Percentiles rank a stretch among this genome's conserved stretches.
Evolutionary conservation across 2,329 filamentous ascomycete species (phyloP).

Genomic region (Fusarium sp.): DNA sequence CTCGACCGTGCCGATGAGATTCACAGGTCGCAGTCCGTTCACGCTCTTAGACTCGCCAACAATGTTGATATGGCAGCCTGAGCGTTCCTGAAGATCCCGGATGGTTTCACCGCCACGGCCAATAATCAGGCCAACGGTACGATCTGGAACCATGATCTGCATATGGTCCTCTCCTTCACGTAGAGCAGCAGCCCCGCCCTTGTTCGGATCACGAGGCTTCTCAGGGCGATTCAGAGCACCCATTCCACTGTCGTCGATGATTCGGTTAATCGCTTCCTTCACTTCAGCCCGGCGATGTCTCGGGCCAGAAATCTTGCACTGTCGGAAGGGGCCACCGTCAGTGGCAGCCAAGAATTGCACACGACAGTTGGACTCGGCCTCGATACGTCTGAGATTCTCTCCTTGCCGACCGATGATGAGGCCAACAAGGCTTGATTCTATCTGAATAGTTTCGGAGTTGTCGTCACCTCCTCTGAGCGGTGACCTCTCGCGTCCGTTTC

Average conservation of each 20-base stretch:
- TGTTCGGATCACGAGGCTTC: slow-evolving; percentile 57
- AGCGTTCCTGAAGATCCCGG: slow-evolving; percentile 90
- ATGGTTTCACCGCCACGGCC: slow-evolving; percentile 96
- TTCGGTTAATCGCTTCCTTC: slow-evolving; percentile 86
- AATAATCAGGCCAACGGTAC: slow-evolving; percentile 93
- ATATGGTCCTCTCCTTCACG: slow-evolving; percentile 88
- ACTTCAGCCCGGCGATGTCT: slow-evolving; percentile 81
- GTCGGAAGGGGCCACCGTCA: slow-evolving; percentile 81
- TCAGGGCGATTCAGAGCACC: slow-evolving; percentile 64
- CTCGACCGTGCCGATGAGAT: slow-evolving; percentile 85
- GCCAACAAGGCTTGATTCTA: slow-evolving; percentile 89
- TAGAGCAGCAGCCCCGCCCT: slow-evolving; percentile 64
- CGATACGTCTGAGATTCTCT: slow-evolving; percentile 89
- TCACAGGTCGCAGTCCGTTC: slow-evolving; percentile 90
- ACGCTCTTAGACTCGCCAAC: slow-evolving; percentile 94
- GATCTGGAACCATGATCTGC: slow-evolving; percentile 95
- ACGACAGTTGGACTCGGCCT: slow-evolving; percentile 84
- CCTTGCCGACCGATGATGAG: slow-evolving; percentile 93
- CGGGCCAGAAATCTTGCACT: slow-evolving; percentile 88
- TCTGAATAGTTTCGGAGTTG: slow-evolving; percentile 85
- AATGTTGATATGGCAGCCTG: slow-evolving; percentile 96
- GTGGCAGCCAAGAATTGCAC: slow-evolving; percentile 90
- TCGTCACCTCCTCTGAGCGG: slow-evolving; percentile 73
- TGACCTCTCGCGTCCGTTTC: slow-evolving; percentile 71
- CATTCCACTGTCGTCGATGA: slow-evolving; percentile 83